phyloP scores from a whole-genome alignment of 495 filamentous ascomycete genomes.

The Pseudoneurospora amorphoporcata region DNA sequence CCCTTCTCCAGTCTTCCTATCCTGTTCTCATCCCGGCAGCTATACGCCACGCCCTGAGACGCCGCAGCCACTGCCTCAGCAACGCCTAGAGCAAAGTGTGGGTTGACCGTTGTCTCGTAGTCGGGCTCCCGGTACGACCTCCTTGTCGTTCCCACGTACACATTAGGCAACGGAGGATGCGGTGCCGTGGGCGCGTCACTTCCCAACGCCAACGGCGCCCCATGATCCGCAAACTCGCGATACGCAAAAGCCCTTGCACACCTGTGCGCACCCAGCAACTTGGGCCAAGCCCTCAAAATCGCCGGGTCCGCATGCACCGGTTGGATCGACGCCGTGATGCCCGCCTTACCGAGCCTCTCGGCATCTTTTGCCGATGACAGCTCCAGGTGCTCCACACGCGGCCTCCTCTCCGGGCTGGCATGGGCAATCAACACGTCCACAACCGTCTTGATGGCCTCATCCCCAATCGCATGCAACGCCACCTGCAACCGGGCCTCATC shows the following conservation, averaged over 20 bases:
- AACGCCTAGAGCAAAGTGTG: constrained; percentile 40
- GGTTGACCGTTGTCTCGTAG: constrained; percentile 39
- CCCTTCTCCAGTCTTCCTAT: constrained; percentile 40
- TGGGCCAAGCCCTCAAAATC: constrained; percentile 49
- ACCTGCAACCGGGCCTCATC: constrained; percentile 47
- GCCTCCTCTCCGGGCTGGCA: constrained; percentile 35
- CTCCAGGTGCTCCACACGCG: constrained; percentile 55
- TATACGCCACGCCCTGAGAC: constrained; percentile 48
- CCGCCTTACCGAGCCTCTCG: constrained; percentile 38
- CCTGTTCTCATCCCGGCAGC: constrained; percentile 44
- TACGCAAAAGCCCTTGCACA: constrained; percentile 51
- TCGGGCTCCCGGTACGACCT: constrained; percentile 42
- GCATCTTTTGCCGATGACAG: constrained; percentile 44
- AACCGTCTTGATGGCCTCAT: constrained; percentile 43
- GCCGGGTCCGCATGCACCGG: constrained; percentile 55
- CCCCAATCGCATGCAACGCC: constrained; percentile 58
- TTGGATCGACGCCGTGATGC: constrained; percentile 55
- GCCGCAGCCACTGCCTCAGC: constrained; percentile 43
- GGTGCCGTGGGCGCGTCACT: constrained; percentile 53
- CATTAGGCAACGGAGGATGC: constrained; percentile 43
- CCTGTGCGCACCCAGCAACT: constrained; percentile 41
- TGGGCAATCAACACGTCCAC: constrained; percentile 43
- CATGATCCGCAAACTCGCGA: constrained; percentile 44
- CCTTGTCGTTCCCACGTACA: constrained; percentile 52
- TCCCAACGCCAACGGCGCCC: constrained; percentile 46